A percentile compares a stretch with the other conserved stretches of the same genome.
phyloP scores from a whole-genome alignment of 164 flowering plant species.

The Stephania cephalantha region DNA sequence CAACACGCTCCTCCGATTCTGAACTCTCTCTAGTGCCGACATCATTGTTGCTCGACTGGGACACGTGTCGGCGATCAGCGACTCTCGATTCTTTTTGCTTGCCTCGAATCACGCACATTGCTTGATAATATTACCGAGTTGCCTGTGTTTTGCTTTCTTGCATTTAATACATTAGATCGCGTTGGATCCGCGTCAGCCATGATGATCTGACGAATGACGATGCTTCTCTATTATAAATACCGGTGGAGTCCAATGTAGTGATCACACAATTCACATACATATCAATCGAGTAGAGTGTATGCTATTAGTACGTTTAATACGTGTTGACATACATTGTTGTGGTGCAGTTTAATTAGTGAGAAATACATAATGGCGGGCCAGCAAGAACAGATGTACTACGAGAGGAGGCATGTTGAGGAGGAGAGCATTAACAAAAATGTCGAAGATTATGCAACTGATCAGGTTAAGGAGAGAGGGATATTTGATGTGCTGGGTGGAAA shows the following conservation, averaged over 20 bases:
- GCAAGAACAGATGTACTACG: constrained; percentile 11
- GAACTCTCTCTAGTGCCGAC: too few species aligned
- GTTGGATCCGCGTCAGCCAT: background rate
- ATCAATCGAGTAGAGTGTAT: background rate
- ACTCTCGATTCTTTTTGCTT: background rate
- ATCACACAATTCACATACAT: too few species aligned
- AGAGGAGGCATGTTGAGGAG: constrained; percentile 15
- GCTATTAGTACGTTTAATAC: too few species aligned
- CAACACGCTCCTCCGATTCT: too few species aligned
- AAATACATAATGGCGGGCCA: constrained; percentile 28
- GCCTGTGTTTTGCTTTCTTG: background rate
- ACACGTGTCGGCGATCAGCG: background rate
- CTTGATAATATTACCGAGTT: background rate
- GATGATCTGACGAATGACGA: too few species aligned
- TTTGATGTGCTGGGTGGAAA: constrained; percentile 52
- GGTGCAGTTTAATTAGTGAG: background rate
- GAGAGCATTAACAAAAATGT: background rate
- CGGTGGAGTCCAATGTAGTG: background rate
- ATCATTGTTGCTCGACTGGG: background rate
- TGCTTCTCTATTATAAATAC: background rate
- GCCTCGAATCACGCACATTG: background rate
- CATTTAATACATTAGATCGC: background rate
- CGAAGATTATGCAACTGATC: constrained; percentile 26
- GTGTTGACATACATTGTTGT: background rate
- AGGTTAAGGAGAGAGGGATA: constrained; percentile 37